Base-by-base conservation (phyloP, 75 land plant genomes). In the Gnetum montanum region DNA sequence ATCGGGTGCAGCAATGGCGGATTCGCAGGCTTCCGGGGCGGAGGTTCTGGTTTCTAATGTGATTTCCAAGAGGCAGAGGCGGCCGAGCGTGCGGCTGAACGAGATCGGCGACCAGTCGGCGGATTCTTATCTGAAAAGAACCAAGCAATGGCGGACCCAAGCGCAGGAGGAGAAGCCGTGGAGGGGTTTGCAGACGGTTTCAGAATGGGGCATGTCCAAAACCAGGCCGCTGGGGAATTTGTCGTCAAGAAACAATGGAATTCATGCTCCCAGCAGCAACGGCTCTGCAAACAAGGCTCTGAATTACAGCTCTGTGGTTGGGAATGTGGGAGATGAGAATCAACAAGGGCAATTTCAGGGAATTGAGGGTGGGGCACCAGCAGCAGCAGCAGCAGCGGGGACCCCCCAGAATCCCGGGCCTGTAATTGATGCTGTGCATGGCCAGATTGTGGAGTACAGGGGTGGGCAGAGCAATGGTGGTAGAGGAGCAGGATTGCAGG, bases 21-120 rank as follows among this genome's bases (percentile, higher is more conserved):
- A 52, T 52, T 52, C 33, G 31, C 55, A 52, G 33, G 35, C 55
- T 10, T 8, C 11, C 36, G 55, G 25, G 12, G 33, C 55, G 22
- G 59, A 31, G 24, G 27, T 27, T 57, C 4, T 57, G 26, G 41
- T 57, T 26, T 30, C 59, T 30, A 33, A 43, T 30, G 27, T 59
- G n/a, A 61, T 23, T 41, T 29, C 71, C 1, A 86, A 86, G 74
- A 69, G 88, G 25, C 87, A 73, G 57, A 70, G 91, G 36, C 73
- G 87, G 13, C 91, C 91, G 20, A 86, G 84, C 34, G 91, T 86
- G 54, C 66, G 91, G 2, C 44, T 86, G 40, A 87, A 83, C 28
- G 91, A 83, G 18, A 69, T 83, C 51, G 90, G 85, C 24, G 78
- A 74, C 43, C 74, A 63, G 48, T 62, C 77, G 2, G 59, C 71